Percentiles rank a stretch among this genome's conserved stretches.
Conservation (phyloP, 2,329 filamentous ascomycete genomes). For the Colletotrichum nymphaeae region DNA sequence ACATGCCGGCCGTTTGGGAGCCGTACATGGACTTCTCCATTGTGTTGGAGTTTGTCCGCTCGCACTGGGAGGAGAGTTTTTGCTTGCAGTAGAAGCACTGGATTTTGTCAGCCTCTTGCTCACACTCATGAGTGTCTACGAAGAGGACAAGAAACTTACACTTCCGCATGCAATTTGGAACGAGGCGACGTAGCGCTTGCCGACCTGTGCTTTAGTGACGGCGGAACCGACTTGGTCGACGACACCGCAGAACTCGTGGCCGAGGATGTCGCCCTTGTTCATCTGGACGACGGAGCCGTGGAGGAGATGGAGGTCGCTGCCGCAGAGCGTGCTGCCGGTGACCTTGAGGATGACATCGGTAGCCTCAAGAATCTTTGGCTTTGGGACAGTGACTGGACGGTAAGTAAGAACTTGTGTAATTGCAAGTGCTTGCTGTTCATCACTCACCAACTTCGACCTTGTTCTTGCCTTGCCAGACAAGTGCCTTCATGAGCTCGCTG, state of each 20-base stretch:
- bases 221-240: slow-evolving; percentile 66
- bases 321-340: slow-evolving; percentile 71
- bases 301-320: slow-evolving; percentile 68
- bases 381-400: slow-evolving; percentile 68
- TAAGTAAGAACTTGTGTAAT: background rate
- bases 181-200: slow-evolving; percentile 81
- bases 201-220: slow-evolving; percentile 65
- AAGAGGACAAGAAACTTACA: slow-evolving; percentile 12
- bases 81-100: slow-evolving; percentile 82
- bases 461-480: slow-evolving; percentile 87
- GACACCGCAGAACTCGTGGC: slow-evolving; percentile 70
- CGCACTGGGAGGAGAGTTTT: slow-evolving; percentile 83
- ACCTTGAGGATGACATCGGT: slow-evolving; percentile 85
- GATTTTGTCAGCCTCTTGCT: no score
- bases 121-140: no score
- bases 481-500: slow-evolving; percentile 78
- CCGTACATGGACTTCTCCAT: slow-evolving; percentile 83
- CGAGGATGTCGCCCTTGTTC: slow-evolving; percentile 74
- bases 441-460: slow-evolving; percentile 72
- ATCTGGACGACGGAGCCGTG: slow-evolving; percentile 69
- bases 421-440: background rate
- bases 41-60: slow-evolving; percentile 81
- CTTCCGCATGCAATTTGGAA: slow-evolving; percentile 84
- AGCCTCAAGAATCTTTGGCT: slow-evolving; percentile 78
- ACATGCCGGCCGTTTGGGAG: slow-evolving; percentile 78